phyloP scores from a whole-genome alignment of 2,329 filamentous ascomycete genomes.

The Pestalotiopsis sp. region DNA sequence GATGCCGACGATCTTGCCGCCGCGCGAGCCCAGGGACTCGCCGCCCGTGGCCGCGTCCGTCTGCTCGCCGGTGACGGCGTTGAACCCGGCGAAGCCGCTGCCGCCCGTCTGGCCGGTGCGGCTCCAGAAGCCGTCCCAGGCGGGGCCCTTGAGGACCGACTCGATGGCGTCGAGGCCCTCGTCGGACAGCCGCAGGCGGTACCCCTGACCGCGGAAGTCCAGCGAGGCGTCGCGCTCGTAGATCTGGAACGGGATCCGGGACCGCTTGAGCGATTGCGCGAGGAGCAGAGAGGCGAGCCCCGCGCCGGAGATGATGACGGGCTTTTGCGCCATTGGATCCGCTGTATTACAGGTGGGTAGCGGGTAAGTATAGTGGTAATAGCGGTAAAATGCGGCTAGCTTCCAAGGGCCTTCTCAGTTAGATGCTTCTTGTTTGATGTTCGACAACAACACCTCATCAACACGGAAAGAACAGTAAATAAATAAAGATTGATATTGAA shows the following conservation, averaged over 20 bases:
- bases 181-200: conserved; percentile 58
- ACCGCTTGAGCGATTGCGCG: conserved; percentile 41
- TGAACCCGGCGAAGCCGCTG: conserved; percentile 47
- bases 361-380: neutral
- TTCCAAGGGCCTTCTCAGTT: neutral
- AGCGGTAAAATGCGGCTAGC: no score
- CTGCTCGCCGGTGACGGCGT: conserved; percentile 55
- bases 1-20: conserved; percentile 62
- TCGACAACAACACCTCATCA: neutral
- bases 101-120: conserved; percentile 62
- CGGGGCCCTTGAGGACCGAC: conserved; percentile 49
- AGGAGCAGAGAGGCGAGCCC: conserved; percentile 46
- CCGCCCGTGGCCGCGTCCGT: conserved; percentile 20
- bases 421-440: neutral
- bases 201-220: conserved; percentile 61
- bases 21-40: conserved; percentile 49
- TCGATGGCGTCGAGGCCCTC: conserved; percentile 64
- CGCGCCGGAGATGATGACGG: conserved; percentile 45
- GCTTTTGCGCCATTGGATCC: conserved; percentile 18
- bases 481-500: neutral
- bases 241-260: conserved; percentile 52
- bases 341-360: neutral
- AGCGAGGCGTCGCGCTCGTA: conserved; percentile 57
- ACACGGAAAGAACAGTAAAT: neutral
- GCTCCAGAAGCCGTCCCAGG: conserved; percentile 59